Evolutionary conservation across 208 protist species (phyloP), one percentile per base, ranked within the genome.

Genomic region (Porcisia deanei): DNA sequence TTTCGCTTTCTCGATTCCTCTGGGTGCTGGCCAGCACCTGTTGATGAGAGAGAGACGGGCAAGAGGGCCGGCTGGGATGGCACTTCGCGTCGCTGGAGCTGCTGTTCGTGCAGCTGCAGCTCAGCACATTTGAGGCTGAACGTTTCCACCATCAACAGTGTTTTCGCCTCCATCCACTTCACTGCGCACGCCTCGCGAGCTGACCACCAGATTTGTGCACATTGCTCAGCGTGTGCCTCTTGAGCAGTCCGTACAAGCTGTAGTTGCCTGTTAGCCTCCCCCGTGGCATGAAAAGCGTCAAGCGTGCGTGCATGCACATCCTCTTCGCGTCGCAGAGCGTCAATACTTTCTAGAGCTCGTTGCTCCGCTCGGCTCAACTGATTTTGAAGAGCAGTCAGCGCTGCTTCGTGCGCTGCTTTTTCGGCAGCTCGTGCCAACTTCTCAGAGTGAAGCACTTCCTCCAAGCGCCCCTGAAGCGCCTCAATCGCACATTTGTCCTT

Each of bases 161-260:
- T 18, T 55, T 65, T 76, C 16, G 71, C 65, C 20, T 58, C 71
- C 49, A 73, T 60, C 70, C 71, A 81, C n/a, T 73, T 49, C 45
- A 53, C 5, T 20, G 39, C 39, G 47, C 64, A 79, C 14, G 58
- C 25, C 45, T 73, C 72, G 14, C 34, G 77, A 18, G 58, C 64
- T 6, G 37, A 47, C 77, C 71, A 77, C 77, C 77, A 81, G 53
- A 52, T 9, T 63, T 45, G 25, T n/a, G 41, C 12, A 53, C 14
- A 16, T 7, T 47, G 54, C 37, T 65, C 61, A 6, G 69, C 22
- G 5, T 49, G 61, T 0, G 34, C 30, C 1, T 70, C 67, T 61
- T 71, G 68, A 6, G 69, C 37, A 3, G n/a, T 22, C 6, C 58
- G n/a, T 25, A 43, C 18, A 2, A 37, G 60, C n/a, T 47, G 59